These are phyloP conservation scores for Helianthus tuberosus DNA, from an alignment of 129 eudicot species.

Conservation along the genomic window DNA sequence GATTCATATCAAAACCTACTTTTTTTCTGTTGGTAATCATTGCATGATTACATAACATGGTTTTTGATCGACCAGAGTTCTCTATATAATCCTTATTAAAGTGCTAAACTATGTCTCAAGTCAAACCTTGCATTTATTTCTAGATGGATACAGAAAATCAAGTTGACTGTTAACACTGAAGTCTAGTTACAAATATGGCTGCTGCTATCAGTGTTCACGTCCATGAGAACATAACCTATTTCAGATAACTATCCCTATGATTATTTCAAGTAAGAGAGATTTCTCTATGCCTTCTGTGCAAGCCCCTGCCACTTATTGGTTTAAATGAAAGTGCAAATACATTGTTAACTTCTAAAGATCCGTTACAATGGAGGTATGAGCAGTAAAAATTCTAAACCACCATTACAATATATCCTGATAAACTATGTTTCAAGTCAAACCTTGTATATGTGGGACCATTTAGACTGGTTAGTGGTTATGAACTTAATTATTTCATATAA, in stretches of 20 bases:
- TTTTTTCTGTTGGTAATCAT: too few relatives aligned
- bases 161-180: not conserved
- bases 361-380: not conserved
- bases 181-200: not conserved
- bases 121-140: constrained; percentile 7
- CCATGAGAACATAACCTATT: not conserved
- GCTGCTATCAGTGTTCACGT: not conserved
- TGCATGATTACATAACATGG: too few relatives aligned
- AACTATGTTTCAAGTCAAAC: too few relatives aligned
- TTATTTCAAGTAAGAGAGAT: not conserved
- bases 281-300: too few relatives aligned
- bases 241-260: not conserved
- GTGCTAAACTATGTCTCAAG: not conserved
- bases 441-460: not conserved
- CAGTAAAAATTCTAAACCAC: not conserved
- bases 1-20: too few relatives aligned
- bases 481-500: too few relatives aligned
- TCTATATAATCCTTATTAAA: too few relatives aligned
- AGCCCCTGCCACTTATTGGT: too few relatives aligned
- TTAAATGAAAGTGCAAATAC: not conserved
- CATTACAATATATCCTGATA: too few relatives aligned
- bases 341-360: not conserved
- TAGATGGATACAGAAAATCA: not conserved
- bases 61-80: too few relatives aligned
- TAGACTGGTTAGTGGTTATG: not conserved